A percentile compares a stretch with the other conserved stretches of the same genome.
Evolutionary conservation across 1,139 yeast species (phyloP).

Genomic region (Zygosaccharomyces sapae): DNA sequence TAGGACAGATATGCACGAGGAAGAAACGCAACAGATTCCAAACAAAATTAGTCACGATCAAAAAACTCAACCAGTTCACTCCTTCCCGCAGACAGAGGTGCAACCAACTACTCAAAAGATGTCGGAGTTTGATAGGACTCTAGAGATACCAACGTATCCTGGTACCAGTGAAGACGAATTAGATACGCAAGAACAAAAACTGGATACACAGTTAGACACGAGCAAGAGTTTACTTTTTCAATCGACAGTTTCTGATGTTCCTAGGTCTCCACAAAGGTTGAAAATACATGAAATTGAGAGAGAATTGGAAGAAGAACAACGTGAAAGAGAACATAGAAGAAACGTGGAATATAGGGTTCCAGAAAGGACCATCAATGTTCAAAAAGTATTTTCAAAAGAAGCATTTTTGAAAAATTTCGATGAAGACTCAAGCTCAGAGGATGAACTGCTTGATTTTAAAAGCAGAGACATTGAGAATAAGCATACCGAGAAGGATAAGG

Average conservation of each 20-base stretch:
- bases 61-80: background rate
- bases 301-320: constrained; percentile 15
- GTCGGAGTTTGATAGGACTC: background rate
- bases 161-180: background rate
- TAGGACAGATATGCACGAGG: background rate
- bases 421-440: constrained; percentile 9
- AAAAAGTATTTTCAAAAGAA: constrained; percentile 10
- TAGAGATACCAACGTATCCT: background rate
- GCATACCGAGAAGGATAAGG: background rate
- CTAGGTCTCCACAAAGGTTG: constrained; percentile 4
- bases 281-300: constrained; percentile 22
- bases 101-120: background rate
- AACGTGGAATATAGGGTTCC: constrained; percentile 15
- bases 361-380: constrained; percentile 1
- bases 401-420: constrained; percentile 13
- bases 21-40: background rate
- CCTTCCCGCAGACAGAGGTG: background rate
- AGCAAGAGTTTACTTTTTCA: constrained; percentile 4
- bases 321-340: constrained; percentile 3
- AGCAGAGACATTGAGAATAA: background rate
- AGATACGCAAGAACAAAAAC: background rate
- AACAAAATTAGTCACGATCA: background rate
- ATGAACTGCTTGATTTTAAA: background rate
- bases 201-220: background rate
- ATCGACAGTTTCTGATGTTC: background rate